Percentiles rank a stretch among this genome's conserved stretches.
Conservation (phyloP, 1,284 basidiomycete genomes). For the Pisolithus thermaeus region DNA sequence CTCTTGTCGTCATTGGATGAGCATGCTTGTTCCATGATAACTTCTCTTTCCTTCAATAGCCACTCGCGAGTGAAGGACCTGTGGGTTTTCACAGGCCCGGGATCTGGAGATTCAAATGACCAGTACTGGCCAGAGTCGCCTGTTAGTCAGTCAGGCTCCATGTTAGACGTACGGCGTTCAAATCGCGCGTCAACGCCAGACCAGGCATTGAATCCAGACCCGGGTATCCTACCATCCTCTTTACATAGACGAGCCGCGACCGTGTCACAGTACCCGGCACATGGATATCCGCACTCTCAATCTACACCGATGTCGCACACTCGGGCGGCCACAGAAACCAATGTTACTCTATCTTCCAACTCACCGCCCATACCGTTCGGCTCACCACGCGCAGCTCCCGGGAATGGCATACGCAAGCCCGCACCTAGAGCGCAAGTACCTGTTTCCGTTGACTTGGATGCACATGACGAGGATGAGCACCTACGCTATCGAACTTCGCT, state of each 20-base stretch:
- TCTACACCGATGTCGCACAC: constrained; percentile 13
- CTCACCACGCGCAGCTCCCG: constrained; percentile 21
- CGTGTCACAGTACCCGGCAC: constrained; percentile 21
- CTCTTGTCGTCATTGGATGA: constrained; percentile 61
- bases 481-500: constrained; percentile 37
- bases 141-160: constrained; percentile 29
- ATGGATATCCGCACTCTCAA: constrained; percentile 13
- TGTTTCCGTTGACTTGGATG: constrained; percentile 45
- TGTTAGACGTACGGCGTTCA: constrained; percentile 28
- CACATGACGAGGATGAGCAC: constrained; percentile 30
- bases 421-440: constrained; percentile 59
- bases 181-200: constrained; percentile 31
- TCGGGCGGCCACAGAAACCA: constrained; percentile 19
- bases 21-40: constrained; percentile 60
- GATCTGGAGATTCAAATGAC: constrained; percentile 28
- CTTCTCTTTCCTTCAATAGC: constrained; percentile 61
- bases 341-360: constrained; percentile 14
- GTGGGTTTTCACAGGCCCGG: constrained; percentile 68
- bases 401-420: constrained; percentile 43
- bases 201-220: constrained; percentile 18
- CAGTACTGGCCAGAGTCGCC: constrained; percentile 31
- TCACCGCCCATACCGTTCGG: constrained; percentile 15
- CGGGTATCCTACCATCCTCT: constrained; percentile 22
- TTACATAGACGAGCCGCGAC: constrained; percentile 29
- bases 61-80: constrained; percentile 71